A percentile compares a stretch with the other conserved stretches of the same genome.
Evolutionary conservation across 352 stramenopile genomes (phyloP).

Genomic region (Halophytophthora batemanensis): DNA sequence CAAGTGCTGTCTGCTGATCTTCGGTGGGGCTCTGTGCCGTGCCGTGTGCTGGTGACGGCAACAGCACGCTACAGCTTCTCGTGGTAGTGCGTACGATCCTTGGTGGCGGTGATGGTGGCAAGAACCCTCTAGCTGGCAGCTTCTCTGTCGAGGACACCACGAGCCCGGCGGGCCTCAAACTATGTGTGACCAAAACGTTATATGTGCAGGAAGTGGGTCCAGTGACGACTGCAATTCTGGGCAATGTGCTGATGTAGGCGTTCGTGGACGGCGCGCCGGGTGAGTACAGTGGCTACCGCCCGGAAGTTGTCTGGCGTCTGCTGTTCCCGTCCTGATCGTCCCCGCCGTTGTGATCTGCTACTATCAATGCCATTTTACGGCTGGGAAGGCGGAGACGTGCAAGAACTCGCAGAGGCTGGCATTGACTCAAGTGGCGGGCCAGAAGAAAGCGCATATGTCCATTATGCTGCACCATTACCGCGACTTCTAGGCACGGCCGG

Average conservation of each 20-base stretch:
- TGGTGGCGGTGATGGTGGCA: conserved; percentile 55
- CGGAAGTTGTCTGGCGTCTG: conserved; percentile 63
- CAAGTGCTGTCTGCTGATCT: conserved; percentile 62
- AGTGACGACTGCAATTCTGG: conserved; percentile 50
- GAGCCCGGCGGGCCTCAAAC: conserved; percentile 38
- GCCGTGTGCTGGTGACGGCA: conserved; percentile 38
- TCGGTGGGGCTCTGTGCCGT: conserved; percentile 52
- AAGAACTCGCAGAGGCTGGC: conserved; percentile 18
- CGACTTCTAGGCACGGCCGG: conserved; percentile 61
- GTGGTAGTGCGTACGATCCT: conserved; percentile 55
- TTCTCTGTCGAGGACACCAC: conserved; percentile 54
- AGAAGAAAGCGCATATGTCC: conserved; percentile 9
- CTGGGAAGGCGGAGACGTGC: conserved; percentile 53
- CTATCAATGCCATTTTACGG: conserved; percentile 52
- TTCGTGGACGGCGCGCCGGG: conserved; percentile 35
- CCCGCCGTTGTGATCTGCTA: conserved; percentile 64
- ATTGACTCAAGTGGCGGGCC: conserved; percentile 4
- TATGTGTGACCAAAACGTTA: conserved; percentile 50
- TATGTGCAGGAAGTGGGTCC: conserved; percentile 60
- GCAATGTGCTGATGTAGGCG: conserved; percentile 55
- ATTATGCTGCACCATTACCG: conserved; percentile 59
- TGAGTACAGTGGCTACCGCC: conserved; percentile 28
- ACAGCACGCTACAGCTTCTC: conserved; percentile 58
- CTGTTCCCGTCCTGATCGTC: conserved; percentile 62
- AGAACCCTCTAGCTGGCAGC: conserved; percentile 44